Evolutionary conservation across 2,329 filamentous ascomycete species (phyloP), one percentile per base, ranked within the genome.

Genomic region (Stachybotrys elegans): DNA sequence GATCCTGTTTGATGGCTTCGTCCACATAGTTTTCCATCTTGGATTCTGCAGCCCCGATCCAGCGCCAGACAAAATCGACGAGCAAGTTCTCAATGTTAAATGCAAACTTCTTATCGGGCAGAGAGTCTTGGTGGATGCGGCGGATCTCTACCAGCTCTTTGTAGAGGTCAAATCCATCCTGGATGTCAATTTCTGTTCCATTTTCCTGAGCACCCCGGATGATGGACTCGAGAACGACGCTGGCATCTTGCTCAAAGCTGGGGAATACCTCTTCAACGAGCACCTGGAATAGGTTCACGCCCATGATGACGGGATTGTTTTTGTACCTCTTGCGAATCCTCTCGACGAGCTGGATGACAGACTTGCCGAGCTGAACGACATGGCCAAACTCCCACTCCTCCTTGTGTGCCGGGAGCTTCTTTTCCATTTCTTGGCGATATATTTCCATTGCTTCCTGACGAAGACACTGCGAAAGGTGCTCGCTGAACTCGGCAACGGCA

Each of bases 151-250:
- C 84, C 45, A 98, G 72, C 57, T 95, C 89, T 57, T 81, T 86
- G 69, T 98, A 98, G 16, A 98, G 70, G 53, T 94, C 88, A 61
- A 98, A 97, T 0, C 92, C 93, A 62, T 98, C 93, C 57, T 95
- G 81, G 21, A 97, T 79, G 31, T 86, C 83, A 40, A 97, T 81
- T 54, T 95, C 89, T 44, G 83, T 76, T 13, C 79, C 83, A 42
- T 76, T 80, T 25, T 81, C 76, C 51, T 85, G 78, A 19, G 86
- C 81, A 43, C 84, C 77, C 46, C 86, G 77, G 51, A 97, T 74
- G 48, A 97, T 93, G 44, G 86, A 79, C 52, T 83, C 77, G 34
- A 97, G 83, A 51, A 98, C 81, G 56, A 92, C 90, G 49, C 86
- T 79, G 5, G 89, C 88, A 63, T 98, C 92, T 50, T 88, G 82